A percentile compares a stretch with the other conserved stretches of the same genome.
phyloP scores from a whole-genome alignment of 73 alveolate species.

The Paramecium caudatum region DNA sequence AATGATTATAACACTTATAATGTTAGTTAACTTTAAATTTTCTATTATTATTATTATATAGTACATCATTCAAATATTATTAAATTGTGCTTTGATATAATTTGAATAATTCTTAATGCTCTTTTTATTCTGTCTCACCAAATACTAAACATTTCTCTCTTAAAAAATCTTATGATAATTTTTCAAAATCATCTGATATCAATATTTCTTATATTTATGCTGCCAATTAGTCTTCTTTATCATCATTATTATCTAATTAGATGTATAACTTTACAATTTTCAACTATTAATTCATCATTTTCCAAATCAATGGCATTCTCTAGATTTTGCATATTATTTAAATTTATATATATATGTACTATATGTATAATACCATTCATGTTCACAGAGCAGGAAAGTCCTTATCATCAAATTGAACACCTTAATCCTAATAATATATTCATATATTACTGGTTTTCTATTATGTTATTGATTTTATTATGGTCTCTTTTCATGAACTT shows the following conservation, averaged over 20 bases:
- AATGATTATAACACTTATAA: background rate
- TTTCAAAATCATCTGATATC: slow-evolving; percentile 59
- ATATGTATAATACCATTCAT: slow-evolving; percentile 33
- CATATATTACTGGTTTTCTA: background rate
- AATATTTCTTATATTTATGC: slow-evolving; percentile 22
- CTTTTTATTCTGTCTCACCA: slow-evolving; percentile 31
- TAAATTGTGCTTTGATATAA: slow-evolving; percentile 2
- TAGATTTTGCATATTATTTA: slow-evolving; percentile 20
- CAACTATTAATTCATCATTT: slow-evolving; percentile 25
- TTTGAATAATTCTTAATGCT: background rate
- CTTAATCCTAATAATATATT: background rate
- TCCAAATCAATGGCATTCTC: slow-evolving; percentile 31
- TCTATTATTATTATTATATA: background rate
- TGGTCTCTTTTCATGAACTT: background rate
- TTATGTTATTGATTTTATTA: too few relatives aligned
- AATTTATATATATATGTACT: slow-evolving; percentile 61
- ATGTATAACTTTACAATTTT: slow-evolving; percentile 8
- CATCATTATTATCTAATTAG: background rate
- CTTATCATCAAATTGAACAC: slow-evolving; percentile 7
- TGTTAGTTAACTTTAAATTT: background rate
- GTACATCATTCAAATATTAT: slow-evolving; percentile 26
- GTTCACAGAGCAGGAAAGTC: slow-evolving; percentile 64
- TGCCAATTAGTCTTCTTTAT: slow-evolving; percentile 14
- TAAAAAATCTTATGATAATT: slow-evolving; percentile 37
- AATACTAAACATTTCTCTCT: slow-evolving; percentile 25